A percentile compares a stretch with the other conserved stretches of the same genome.
phyloP scores from a whole-genome alignment of 2,329 filamentous ascomycete species.

The Elsinoe necatrix region DNA sequence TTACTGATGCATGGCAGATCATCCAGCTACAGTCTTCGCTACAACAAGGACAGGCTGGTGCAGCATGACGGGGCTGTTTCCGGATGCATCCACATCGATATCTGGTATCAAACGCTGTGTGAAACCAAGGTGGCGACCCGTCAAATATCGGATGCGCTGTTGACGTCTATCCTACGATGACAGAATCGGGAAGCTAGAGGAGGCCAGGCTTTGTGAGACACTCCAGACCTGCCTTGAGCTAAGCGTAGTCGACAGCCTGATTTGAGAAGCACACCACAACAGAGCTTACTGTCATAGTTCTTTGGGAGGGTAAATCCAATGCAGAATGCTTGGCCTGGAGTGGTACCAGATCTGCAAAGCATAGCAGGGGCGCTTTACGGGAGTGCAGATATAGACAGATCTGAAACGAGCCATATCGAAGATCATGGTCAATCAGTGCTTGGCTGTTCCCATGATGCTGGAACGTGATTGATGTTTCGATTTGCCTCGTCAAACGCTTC shows the following conservation, averaged over 20 bases:
- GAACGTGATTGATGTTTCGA: background rate
- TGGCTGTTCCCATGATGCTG: background rate
- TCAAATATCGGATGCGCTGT: too few relatives aligned
- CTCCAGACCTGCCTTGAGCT: too few relatives aligned
- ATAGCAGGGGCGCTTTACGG: too few relatives aligned
- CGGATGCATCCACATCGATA: background rate
- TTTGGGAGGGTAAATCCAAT: too few relatives aligned
- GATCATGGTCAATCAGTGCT: background rate
- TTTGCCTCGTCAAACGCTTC: background rate
- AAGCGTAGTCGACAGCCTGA: too few relatives aligned
- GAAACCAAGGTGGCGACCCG: background rate
- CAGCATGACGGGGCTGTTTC: background rate
- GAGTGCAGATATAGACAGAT: background rate
- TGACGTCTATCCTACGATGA: too few relatives aligned
- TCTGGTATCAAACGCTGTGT: background rate
- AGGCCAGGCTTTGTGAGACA: too few relatives aligned
- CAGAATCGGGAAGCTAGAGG: too few relatives aligned
- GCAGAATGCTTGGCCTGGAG: too few relatives aligned
- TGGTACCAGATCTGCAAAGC: too few relatives aligned
- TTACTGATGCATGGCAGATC: conserved; percentile 27
- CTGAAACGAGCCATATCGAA: background rate
- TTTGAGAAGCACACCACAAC: too few relatives aligned
- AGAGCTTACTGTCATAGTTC: too few relatives aligned
- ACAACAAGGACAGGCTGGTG: conserved; percentile 25
- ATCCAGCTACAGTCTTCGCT: conserved; percentile 37